These are phyloP conservation scores for Danielia oregonensis DNA, from an alignment of 805 yeast species.

Conservation along the genomic window DNA sequence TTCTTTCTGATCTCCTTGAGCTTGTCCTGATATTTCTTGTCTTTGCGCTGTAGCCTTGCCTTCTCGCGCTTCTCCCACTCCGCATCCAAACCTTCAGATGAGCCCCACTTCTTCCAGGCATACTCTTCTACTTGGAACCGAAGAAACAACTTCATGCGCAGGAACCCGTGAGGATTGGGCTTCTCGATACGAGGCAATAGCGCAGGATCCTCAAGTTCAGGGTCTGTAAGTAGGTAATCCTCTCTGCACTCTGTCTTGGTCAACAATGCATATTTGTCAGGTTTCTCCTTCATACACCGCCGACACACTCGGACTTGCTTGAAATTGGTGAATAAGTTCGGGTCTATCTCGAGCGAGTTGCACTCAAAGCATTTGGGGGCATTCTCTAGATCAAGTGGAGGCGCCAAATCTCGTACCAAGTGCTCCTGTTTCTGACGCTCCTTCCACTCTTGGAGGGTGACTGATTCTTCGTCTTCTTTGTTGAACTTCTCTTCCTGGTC, in stretches of 20 bases:
- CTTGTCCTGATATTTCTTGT: constrained; percentile 72
- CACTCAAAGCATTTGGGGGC: constrained; percentile 89
- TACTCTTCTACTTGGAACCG: constrained; percentile 90
- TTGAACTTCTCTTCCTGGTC: constrained; percentile 16
- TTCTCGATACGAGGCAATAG: constrained; percentile 77
- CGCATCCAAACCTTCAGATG: constrained; percentile 80
- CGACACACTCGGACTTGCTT: constrained; percentile 69
- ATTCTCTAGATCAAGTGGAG: constrained; percentile 64
- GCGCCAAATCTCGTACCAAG: constrained; percentile 53
- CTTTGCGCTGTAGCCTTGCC: constrained; percentile 66
- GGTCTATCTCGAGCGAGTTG: constrained; percentile 74
- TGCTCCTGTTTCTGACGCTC: constrained; percentile 40
- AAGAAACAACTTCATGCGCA: constrained; percentile 88
- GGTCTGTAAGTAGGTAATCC: constrained; percentile 90
- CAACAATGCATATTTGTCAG: constrained; percentile 84
- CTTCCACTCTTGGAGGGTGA: constrained; percentile 44
- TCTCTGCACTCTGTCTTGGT: constrained; percentile 95
- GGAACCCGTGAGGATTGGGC: constrained; percentile 92
- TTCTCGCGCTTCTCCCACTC: constrained; percentile 88
- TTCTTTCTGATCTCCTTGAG: constrained; percentile 84
- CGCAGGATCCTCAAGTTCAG: constrained; percentile 72
- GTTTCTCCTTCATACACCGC: constrained; percentile 63
- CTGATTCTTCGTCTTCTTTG: constrained; percentile 41
- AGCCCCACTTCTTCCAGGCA: constrained; percentile 94
- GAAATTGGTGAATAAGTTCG: constrained; percentile 65